phyloP scores from a whole-genome alignment of 2,329 filamentous ascomycete species.

The Aspergillus japonicus region DNA sequence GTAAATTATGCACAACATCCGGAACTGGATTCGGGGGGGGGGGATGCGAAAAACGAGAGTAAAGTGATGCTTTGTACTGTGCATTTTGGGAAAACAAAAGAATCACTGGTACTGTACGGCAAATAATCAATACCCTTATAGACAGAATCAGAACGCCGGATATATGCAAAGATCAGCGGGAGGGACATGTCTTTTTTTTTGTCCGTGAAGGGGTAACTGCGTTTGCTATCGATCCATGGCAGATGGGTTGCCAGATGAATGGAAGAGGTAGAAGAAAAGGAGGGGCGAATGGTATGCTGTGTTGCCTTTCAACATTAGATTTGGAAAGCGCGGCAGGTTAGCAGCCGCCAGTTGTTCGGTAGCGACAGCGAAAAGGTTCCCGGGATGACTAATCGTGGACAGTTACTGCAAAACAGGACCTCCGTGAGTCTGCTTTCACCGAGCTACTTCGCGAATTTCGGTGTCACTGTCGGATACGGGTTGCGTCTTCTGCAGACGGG shows the following conservation, averaged over 20 bases:
- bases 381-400: background rate
- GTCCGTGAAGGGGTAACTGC: background rate
- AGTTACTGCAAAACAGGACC: background rate
- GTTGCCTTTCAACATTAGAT: background rate
- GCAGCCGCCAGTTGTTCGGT: no score
- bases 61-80: background rate
- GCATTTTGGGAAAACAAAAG: background rate
- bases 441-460: constrained; percentile 28
- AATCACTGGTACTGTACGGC: constrained; percentile 4
- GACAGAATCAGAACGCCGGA: constrained; percentile 4
- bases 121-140: constrained; percentile 1
- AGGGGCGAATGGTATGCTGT: background rate
- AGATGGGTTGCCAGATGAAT: background rate
- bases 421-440: constrained; percentile 5
- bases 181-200: background rate
- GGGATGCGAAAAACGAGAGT: constrained; percentile 2
- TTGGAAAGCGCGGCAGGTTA: no score
- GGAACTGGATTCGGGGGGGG: background rate
- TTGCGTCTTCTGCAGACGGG: constrained; percentile 25
- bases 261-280: background rate
- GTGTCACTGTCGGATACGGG: constrained; percentile 20
- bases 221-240: background rate
- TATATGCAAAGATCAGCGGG: constrained; percentile 7
- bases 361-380: background rate
- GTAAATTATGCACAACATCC: constrained; percentile 12